Base-by-base conservation (phyloP, 2,329 filamentous ascomycete species). In the Penicillium paneum region DNA sequence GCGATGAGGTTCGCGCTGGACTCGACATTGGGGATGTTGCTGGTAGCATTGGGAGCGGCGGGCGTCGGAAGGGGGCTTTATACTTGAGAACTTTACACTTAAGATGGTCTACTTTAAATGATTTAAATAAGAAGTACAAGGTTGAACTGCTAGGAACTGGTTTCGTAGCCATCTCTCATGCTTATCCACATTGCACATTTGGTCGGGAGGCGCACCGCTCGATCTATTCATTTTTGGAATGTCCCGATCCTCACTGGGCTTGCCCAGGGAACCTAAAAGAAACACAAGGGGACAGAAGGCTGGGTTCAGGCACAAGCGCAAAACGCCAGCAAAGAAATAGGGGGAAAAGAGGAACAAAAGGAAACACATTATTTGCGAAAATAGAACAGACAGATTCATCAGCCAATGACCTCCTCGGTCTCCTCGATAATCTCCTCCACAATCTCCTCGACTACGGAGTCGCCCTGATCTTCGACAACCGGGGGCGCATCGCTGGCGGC, bases 401-500 rank as follows among this genome's bases (percentile, higher is more conserved):
- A 76, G 68, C 63, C 75, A 62, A 83, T 74, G 63, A 90, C 80
- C 77, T 97, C 94, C 81, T 97, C 94, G 55, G 81, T 88, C 83
- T 97, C 78, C 65, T 84, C 87, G 59, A 90, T 76, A 65, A 88
- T 93, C 78, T 97, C 92, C 76, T 91, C 88, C 62, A 90, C 85
- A 64, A 90, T 88, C 79, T 93, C 89, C 77, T 97, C 94, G 60
- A 97, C 91, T 59, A 95, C 86, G 67, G 83, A 79, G 61, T 89
- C 79, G 60, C 85, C 89, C 74, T 89, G 84, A 56, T 83, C 85
- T 63, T 84, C 83, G 39, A 81, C 83, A 32, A 78, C 79, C 7
- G 72, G 68, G 42, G 82, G 83, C 15, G 79, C 79, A 47, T 79
- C 73, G 60, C 71, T 74, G 61, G 68, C 77, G 66, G 56, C 74